Evolutionary conservation across 2,329 filamentous ascomycete genomes (phyloP).

Genomic region (Microcyclospora tardicrescens): DNA sequence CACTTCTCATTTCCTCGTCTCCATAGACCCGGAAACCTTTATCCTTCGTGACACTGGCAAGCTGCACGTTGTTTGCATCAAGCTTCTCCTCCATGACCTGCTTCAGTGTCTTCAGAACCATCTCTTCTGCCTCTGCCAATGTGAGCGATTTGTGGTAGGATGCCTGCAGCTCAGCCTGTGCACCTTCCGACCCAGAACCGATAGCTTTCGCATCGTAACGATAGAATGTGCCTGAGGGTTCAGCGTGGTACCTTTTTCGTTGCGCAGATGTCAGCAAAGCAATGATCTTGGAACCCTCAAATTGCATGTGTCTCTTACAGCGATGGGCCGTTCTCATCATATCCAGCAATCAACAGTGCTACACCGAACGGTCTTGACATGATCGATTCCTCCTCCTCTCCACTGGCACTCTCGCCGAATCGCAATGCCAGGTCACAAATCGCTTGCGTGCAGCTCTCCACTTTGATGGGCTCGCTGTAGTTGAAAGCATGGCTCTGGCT

Average conservation of each 20-base stretch:
- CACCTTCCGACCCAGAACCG: conserved; percentile 90
- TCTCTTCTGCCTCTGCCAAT: conserved; percentile 79
- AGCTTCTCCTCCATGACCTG: conserved; percentile 99
- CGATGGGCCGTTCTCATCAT: conserved; percentile 92
- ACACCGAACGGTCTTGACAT: conserved; percentile 98
- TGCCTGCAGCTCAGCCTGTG: conserved; percentile 94
- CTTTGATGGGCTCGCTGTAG: conserved; percentile 87
- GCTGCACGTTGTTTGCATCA: conserved; percentile 94
- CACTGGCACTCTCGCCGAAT: conserved; percentile 94
- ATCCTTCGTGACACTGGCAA: conserved; percentile 95
- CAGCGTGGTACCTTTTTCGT: conserved; percentile 66
- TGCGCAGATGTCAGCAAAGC: neutral
- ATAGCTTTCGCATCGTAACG: conserved; percentile 98
- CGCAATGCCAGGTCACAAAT: conserved; percentile 94
- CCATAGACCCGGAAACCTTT: conserved; percentile 98
- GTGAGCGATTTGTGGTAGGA: conserved; percentile 98
- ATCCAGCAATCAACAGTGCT: conserved; percentile 87
- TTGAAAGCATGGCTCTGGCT: conserved; percentile 96
- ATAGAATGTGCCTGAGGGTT: conserved; percentile 97
- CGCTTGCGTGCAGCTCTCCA: conserved; percentile 96
- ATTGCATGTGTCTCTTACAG: conserved; percentile 39
- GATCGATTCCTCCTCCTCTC: conserved; percentile 63
- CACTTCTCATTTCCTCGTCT: conserved; percentile 90
- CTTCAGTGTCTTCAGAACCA: conserved; percentile 95
- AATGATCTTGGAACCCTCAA: neutral